Percentiles rank a stretch among this genome's conserved stretches.
These are phyloP conservation scores for Colletotrichum paranaense DNA, from an alignment of 2,329 filamentous ascomycete genomes.

Conservation along the genomic window DNA sequence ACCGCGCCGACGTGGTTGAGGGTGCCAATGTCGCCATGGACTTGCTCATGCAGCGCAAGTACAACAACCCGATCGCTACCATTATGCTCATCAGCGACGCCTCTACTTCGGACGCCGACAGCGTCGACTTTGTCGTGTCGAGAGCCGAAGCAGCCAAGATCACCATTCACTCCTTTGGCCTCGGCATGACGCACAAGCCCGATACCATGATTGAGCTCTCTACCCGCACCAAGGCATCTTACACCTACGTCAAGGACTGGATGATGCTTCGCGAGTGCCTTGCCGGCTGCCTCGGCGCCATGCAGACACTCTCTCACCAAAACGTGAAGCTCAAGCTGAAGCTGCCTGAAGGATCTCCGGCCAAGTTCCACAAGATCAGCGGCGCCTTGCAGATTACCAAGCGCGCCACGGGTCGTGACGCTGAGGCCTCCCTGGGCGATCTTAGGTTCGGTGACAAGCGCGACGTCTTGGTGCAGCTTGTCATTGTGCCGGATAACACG, in stretches of 20 bases:
- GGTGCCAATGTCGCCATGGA: slow-evolving; percentile 99
- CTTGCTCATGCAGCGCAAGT: slow-evolving; percentile 95
- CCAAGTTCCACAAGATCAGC: slow-evolving; percentile 98
- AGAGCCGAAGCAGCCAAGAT: slow-evolving; percentile 97
- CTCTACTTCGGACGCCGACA: slow-evolving; percentile 92
- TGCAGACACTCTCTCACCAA: slow-evolving; percentile 97
- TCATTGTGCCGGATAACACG: slow-evolving; percentile 87
- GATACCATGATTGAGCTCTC: slow-evolving; percentile 99
- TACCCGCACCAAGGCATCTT: slow-evolving; percentile 93
- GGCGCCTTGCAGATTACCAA: slow-evolving; percentile 97
- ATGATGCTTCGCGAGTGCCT: slow-evolving; percentile 99
- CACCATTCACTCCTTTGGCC: slow-evolving; percentile 93
- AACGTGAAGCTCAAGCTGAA: slow-evolving; percentile 96
- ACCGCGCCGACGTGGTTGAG: slow-evolving; percentile 95
- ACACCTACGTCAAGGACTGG: slow-evolving; percentile 99
- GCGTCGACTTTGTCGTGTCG: slow-evolving; percentile 97
- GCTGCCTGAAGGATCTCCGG: slow-evolving; percentile 93
- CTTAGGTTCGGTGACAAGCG: slow-evolving; percentile 94
- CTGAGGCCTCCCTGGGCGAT: slow-evolving; percentile 91
- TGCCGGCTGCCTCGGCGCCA: slow-evolving; percentile 88
- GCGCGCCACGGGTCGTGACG: slow-evolving; percentile 92
- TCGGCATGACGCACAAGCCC: slow-evolving; percentile 97
- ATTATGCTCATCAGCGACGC: slow-evolving; percentile 98
- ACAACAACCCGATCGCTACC: slow-evolving; percentile 92
- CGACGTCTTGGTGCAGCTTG: slow-evolving; percentile 93